Conservation (phyloP, 352 stramenopile genomes). For the Globisporangium sylvaticum region DNA sequence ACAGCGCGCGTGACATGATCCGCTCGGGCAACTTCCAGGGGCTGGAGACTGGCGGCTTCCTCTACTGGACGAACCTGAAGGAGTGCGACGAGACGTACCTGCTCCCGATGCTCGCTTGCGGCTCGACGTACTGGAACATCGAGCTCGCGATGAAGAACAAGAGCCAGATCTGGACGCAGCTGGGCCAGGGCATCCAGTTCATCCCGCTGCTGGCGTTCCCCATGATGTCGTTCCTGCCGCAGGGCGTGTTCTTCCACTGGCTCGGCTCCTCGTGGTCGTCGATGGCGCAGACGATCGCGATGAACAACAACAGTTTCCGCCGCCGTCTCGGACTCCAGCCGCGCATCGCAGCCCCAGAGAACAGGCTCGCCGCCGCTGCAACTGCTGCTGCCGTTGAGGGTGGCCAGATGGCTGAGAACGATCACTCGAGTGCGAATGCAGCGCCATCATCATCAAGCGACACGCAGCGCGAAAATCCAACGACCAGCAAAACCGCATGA, state of each 20-base stretch:
- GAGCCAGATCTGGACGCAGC: conserved; percentile 37
- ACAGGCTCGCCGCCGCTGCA: not conserved
- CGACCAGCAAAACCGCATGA: not conserved
- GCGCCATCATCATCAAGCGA: not conserved
- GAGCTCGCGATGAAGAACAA: conserved; percentile 47
- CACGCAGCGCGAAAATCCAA: conserved; percentile 6
- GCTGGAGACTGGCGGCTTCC: conserved; percentile 56
- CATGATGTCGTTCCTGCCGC: conserved; percentile 41
- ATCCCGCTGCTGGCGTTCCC: conserved; percentile 49
- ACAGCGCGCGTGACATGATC: conserved; percentile 75
- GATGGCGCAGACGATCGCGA: conserved; percentile 52
- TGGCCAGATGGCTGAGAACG: not conserved
- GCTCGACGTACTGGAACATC: conserved; percentile 64
- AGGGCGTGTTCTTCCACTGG: conserved; percentile 86
- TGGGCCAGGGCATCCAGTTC: conserved; percentile 52
- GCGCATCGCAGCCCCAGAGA: conserved; percentile 23
- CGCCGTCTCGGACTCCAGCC: conserved; percentile 47
- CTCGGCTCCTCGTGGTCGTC: conserved; percentile 65
- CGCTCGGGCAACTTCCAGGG: conserved; percentile 60
- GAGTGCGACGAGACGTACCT: conserved; percentile 60
- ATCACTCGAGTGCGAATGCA: not conserved
- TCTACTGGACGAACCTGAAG: conserved; percentile 64
- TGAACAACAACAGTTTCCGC: conserved; percentile 69
- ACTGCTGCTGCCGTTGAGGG: not conserved
- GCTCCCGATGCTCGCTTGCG: conserved; percentile 45